phyloP scores from a whole-genome alignment of 768 basidiomycete genomes.

The Calvatia gigantea region DNA sequence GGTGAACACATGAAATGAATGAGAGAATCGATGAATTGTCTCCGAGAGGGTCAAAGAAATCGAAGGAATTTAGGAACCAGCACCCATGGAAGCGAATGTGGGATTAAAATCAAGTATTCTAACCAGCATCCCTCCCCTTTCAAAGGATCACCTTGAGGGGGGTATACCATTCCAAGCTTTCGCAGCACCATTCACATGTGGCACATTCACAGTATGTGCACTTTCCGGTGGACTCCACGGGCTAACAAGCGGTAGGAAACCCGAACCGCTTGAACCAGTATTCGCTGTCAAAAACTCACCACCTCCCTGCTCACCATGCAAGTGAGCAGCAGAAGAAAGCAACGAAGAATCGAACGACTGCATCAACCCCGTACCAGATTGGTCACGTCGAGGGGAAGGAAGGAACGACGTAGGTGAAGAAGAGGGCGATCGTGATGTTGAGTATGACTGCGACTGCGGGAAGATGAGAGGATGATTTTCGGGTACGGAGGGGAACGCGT shows the following conservation, averaged over 20 bases:
- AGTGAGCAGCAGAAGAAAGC: slow-evolving; percentile 47
- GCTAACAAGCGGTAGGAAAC: slow-evolving; percentile 1
- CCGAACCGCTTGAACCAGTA: not conserved
- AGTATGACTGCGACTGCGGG: not conserved
- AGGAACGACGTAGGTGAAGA: not conserved
- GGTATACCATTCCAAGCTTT: not conserved
- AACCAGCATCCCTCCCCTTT: not conserved
- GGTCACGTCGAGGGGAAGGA: slow-evolving; percentile 6
- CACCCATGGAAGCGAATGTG: no score
- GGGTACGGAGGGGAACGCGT: slow-evolving; percentile 73
- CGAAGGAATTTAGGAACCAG: not conserved
- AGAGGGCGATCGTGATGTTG: not conserved
- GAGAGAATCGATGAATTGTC: not conserved
- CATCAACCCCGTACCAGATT: slow-evolving; percentile 13
- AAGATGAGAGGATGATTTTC: slow-evolving; percentile 33
- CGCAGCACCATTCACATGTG: not conserved
- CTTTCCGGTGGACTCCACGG: not conserved
- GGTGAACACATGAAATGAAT: not conserved
- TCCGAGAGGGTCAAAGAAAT: not conserved
- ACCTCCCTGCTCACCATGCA: not conserved
- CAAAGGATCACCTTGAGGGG: not conserved
- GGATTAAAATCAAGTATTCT: no score
- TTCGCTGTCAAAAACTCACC: not conserved
- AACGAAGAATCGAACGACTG: slow-evolving; percentile 39
- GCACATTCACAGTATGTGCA: not conserved